Conservation (phyloP, 1,139 yeast species). For the Candida anutae region DNA sequence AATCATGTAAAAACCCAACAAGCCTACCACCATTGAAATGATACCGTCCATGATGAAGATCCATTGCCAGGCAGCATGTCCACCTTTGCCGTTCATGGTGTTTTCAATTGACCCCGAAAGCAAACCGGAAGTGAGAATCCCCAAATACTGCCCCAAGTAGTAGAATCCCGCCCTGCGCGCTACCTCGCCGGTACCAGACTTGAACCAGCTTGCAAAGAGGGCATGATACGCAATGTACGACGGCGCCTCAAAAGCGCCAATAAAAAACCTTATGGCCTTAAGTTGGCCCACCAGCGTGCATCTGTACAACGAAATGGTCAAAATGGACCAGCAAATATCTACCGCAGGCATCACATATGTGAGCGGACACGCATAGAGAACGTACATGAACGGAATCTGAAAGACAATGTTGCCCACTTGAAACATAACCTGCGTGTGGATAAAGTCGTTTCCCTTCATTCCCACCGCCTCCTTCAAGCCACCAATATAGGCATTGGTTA, state of each 20-base stretch:
- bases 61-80: conserved; percentile 65
- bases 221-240: conserved; percentile 51
- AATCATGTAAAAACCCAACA: conserved; percentile 50
- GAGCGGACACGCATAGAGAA: conserved; percentile 16
- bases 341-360: conserved; percentile 45
- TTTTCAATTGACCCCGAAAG: conserved; percentile 50
- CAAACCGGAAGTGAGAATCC: conserved; percentile 55
- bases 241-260: conserved; percentile 56
- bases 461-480: conserved; percentile 51
- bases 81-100: conserved; percentile 35
- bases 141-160: conserved; percentile 52
- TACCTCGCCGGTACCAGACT: conserved; percentile 40
- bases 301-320: conserved; percentile 48
- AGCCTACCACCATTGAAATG: conserved; percentile 50
- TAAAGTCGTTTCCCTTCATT: conserved; percentile 59
- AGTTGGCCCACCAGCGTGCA: conserved; percentile 40
- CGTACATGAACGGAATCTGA: conserved; percentile 40
- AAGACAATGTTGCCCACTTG: conserved; percentile 51
- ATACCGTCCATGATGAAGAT: conserved; percentile 60
- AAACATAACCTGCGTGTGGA: conserved; percentile 49
- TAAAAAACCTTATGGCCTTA: conserved; percentile 48
- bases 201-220: conserved; percentile 54
- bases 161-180: conserved; percentile 52
- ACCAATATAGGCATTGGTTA: conserved; percentile 59
- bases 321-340: conserved; percentile 58